A percentile compares a stretch with the other conserved stretches of the same genome.
Evolutionary conservation across 2,329 filamentous ascomycete genomes (phyloP).

Genomic region (Aspergillus niger): DNA sequence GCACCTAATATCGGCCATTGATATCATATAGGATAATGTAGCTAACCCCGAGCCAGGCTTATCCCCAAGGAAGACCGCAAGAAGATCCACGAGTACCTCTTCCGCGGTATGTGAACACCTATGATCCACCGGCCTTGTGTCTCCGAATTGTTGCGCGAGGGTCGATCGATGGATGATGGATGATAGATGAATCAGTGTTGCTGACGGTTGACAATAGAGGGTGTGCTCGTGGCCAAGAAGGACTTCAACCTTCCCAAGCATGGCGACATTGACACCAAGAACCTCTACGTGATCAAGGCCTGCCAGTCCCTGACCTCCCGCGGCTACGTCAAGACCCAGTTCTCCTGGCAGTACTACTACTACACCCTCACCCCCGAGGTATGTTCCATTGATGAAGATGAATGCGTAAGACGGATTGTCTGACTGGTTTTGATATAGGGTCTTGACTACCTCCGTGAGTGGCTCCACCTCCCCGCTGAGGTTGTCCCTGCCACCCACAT

Average conservation of each 20-base stretch:
- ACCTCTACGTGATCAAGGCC: slow-evolving; percentile 98
- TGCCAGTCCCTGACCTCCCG: slow-evolving; percentile 97
- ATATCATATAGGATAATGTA: slow-evolving; percentile 4
- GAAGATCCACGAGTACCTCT: slow-evolving; percentile 99
- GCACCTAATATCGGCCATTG: background rate
- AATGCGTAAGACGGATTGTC: background rate
- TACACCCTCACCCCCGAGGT: slow-evolving; percentile 96
- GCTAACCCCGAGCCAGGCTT: slow-evolving; percentile 63
- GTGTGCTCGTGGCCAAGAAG: slow-evolving; percentile 95
- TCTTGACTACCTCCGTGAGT: slow-evolving; percentile 99
- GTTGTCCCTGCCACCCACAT: slow-evolving; percentile 99
- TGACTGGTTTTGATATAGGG: slow-evolving; percentile 53
- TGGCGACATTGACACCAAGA: slow-evolving; percentile 98
- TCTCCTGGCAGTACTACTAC: slow-evolving; percentile 99
- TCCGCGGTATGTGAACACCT: slow-evolving; percentile 66
- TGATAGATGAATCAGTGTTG: background rate
- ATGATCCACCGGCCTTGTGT: slow-evolving; percentile 11
- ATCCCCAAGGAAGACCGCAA: slow-evolving; percentile 99
- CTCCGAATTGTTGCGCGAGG: slow-evolving; percentile 12
- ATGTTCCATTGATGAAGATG: slow-evolving; percentile 12
- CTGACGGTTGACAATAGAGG: slow-evolving; percentile 53
- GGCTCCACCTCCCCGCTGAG: slow-evolving; percentile 99
- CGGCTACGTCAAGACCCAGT: slow-evolving; percentile 99
- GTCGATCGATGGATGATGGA: background rate
- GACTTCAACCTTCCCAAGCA: slow-evolving; percentile 99